phyloP scores from a whole-genome alignment of 2,329 filamentous ascomycete genomes.

The Aspergillus novofumigatus region DNA sequence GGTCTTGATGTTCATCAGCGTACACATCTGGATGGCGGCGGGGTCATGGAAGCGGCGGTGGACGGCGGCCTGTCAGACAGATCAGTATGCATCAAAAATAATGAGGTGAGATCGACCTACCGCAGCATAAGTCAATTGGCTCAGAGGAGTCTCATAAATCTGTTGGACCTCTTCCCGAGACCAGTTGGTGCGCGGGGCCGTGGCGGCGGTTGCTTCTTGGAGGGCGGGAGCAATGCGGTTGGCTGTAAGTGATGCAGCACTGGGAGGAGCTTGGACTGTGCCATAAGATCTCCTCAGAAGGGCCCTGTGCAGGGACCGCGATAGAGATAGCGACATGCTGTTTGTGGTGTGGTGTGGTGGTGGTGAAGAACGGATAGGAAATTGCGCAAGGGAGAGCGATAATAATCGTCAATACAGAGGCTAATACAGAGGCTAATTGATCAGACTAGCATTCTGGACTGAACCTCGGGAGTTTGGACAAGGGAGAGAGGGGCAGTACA shows the following conservation, averaged over 20 bases:
- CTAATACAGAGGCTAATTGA: background rate
- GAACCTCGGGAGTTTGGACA: background rate
- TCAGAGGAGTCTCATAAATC: slow-evolving; percentile 76
- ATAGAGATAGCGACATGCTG: slow-evolving; percentile 26
- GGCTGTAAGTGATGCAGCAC: slow-evolving; percentile 25
- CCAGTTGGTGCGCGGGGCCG: slow-evolving; percentile 66
- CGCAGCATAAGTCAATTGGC: slow-evolving; percentile 71
- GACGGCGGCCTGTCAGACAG: slow-evolving; percentile 60
- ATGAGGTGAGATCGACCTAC: slow-evolving; percentile 46
- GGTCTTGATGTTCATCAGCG: slow-evolving; percentile 94
- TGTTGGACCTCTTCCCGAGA: slow-evolving; percentile 74
- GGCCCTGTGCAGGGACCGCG: slow-evolving; percentile 26
- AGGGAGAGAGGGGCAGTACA: background rate
- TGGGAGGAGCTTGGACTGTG: slow-evolving; percentile 35
- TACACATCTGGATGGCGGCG: slow-evolving; percentile 83
- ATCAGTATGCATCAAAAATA: background rate
- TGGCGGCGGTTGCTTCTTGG: slow-evolving; percentile 34
- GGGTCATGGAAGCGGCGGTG: slow-evolving; percentile 85
- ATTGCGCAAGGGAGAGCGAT: background rate
- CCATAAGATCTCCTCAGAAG: slow-evolving; percentile 33
- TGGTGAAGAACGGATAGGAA: background rate
- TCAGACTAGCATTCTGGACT: background rate
- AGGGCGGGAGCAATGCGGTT: slow-evolving; percentile 30
- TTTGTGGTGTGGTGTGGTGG: background rate
- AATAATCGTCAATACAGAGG: background rate